Conservation (phyloP, 441 rosid species). For the Dalechampia spathulata region DNA sequence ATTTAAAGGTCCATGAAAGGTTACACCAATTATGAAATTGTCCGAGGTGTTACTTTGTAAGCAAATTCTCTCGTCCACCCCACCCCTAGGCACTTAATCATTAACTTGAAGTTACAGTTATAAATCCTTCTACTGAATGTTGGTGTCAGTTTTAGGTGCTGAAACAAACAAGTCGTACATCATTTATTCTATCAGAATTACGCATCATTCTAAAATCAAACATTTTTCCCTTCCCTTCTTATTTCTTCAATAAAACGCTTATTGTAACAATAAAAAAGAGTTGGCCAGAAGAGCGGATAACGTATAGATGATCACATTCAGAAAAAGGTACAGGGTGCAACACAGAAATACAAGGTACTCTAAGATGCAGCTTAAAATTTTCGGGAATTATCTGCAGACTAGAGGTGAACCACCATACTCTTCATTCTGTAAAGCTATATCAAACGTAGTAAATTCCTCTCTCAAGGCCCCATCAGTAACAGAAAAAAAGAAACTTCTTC, state of each 20-base stretch:
- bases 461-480: not conserved
- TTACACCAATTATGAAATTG: not conserved
- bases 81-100: not conserved
- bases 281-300: not conserved
- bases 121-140: not conserved
- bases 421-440: not conserved
- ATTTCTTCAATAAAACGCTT: not conserved
- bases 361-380: no score
- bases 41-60: not conserved
- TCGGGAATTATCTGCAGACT: no score
- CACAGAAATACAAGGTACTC: no score
- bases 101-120: not conserved
- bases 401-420: no score
- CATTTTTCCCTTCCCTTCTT: not conserved
- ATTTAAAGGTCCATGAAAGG: not conserved
- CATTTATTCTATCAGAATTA: no score
- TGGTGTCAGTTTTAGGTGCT: not conserved
- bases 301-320: not conserved
- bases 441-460: not conserved
- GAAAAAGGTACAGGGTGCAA: not conserved
- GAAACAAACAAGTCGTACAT: not conserved
- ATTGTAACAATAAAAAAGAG: not conserved
- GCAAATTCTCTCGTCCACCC: no score
- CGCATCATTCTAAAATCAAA: not conserved
- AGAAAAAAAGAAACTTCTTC: not conserved